Conservation (phyloP, 2,329 filamentous ascomycete species). For the Cercospora sesami region DNA sequence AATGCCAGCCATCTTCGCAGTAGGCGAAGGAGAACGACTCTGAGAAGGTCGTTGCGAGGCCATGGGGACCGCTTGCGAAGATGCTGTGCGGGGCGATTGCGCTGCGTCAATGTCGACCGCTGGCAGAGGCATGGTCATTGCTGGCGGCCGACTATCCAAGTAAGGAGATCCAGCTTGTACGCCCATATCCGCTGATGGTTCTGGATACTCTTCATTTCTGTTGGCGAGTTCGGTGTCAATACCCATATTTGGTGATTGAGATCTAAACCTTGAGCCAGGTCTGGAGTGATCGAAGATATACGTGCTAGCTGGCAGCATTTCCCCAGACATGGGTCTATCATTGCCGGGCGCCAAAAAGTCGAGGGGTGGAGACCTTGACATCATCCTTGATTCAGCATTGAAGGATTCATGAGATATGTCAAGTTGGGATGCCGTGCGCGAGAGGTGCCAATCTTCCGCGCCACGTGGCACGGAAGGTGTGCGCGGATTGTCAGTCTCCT, state of each 20-base stretch:
- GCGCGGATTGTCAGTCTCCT: slow-evolving; percentile 17
- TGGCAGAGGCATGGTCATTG: slow-evolving; percentile 15
- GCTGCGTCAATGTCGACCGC: slow-evolving; percentile 14
- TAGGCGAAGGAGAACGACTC: slow-evolving; percentile 8
- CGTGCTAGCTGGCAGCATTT: slow-evolving; percentile 12
- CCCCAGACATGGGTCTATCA: slow-evolving; percentile 9
- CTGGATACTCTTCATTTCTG: neutral
- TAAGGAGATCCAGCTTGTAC: slow-evolving; percentile 5
- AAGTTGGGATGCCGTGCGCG: slow-evolving; percentile 17
- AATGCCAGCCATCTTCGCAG: slow-evolving; percentile 10
- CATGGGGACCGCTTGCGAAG: slow-evolving; percentile 20
- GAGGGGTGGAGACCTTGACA: slow-evolving; percentile 12
- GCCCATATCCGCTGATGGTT: slow-evolving; percentile 11
- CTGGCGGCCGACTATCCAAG: neutral
- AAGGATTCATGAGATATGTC: slow-evolving; percentile 7
- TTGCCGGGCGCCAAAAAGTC: neutral
- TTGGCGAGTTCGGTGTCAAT: slow-evolving; percentile 10
- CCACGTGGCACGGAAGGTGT: slow-evolving; percentile 19
- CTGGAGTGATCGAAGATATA: slow-evolving; percentile 9
- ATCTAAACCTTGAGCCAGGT: slow-evolving; percentile 7
- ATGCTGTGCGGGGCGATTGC: slow-evolving; percentile 18
- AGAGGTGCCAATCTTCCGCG: slow-evolving; percentile 16
- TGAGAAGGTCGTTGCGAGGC: neutral
- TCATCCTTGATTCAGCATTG: slow-evolving; percentile 9
- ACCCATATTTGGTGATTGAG: slow-evolving; percentile 8